These are phyloP conservation scores for Coemansia sp. DNA, from an alignment of 192 early-diverging fungal species.

Conservation along the genomic window DNA sequence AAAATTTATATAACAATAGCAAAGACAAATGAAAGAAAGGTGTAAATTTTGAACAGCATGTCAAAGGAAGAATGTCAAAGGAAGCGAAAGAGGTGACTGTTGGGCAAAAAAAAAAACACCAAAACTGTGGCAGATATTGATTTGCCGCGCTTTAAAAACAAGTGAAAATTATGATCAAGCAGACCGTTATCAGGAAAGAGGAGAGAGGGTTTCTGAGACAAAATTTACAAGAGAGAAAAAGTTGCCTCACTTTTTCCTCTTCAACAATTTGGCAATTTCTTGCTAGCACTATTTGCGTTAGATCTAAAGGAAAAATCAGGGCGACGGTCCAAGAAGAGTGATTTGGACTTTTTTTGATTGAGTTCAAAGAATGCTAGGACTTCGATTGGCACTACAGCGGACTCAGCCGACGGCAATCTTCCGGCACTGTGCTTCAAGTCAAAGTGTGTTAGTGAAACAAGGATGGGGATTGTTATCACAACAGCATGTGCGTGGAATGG, in stretches of 20 bases:
- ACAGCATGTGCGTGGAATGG: slow-evolving; percentile 25
- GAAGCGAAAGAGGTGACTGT: no score
- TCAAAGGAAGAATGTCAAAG: slow-evolving; percentile 3
- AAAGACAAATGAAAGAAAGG: background rate
- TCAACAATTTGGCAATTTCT: background rate
- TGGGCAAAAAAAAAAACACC: background rate
- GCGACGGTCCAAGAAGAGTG: background rate
- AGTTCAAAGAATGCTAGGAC: slow-evolving; percentile 8
- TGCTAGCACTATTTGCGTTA: background rate
- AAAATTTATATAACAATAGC: background rate
- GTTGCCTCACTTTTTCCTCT: background rate
- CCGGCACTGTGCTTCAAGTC: background rate
- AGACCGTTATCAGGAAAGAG: background rate
- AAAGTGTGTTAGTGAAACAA: background rate
- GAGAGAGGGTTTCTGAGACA: background rate
- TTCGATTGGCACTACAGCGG: slow-evolving; percentile 20
- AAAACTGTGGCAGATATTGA: background rate
- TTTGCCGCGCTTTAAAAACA: background rate
- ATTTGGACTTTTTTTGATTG: background rate
- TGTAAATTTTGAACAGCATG: background rate
- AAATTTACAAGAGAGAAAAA: background rate
- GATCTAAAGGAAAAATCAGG: background rate
- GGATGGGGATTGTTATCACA: slow-evolving; percentile 1
- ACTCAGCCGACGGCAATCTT: background rate
- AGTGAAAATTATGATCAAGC: background rate